Base-by-base conservation (phyloP, 768 basidiomycete genomes). In the Podaxis mareebaensis region DNA sequence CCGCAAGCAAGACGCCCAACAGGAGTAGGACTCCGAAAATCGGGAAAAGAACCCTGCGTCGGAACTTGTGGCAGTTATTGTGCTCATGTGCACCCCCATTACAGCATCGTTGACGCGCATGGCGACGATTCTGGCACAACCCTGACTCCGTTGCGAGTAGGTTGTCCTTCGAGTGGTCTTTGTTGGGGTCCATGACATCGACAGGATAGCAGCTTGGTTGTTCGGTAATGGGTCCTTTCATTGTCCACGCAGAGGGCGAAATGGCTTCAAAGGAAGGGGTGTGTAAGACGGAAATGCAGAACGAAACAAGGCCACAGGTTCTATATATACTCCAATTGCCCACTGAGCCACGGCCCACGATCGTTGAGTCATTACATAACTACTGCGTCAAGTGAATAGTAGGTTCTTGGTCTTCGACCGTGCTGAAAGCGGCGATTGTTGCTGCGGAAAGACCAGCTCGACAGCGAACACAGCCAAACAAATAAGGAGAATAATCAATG, bases 161-260 rank as follows among this genome's bases (percentile, higher is more conserved):
- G 20, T 33, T 3, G 8, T 60, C 48, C 20, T 40, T 52, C 15
- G 22, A n/a, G 46, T 13, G 38, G n/a, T 39, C 26, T 22, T 15
- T 51, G 22, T 52, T 52, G 11, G 36, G 52, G 53, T 61, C 30
- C 52, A 61, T 54, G 26, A 8, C 22, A 33, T 54, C n/a, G 17
- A 17, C 26, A 10, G 26, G 51, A 15, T 53, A 40, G 4, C 28
- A 12, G n/a, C 40, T 38, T 49, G 59, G 59, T 40, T 61, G 60
- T 46, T 61, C 38, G 10, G 53, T 54, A 39, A 61, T 26, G 12
- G 12, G 17, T 7, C 40, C 40, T 15, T 40, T 44, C 60, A 54
- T 61, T 15, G 15, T 24, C 20, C 10, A 44, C 48, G 24, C 11
- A 22, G 12, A 30, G 24, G 54, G 8, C 3, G n/a, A 17, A 28